These are phyloP conservation scores for Aspergillus haitiensis DNA, from an alignment of 495 filamentous ascomycete species.

Conservation along the genomic window DNA sequence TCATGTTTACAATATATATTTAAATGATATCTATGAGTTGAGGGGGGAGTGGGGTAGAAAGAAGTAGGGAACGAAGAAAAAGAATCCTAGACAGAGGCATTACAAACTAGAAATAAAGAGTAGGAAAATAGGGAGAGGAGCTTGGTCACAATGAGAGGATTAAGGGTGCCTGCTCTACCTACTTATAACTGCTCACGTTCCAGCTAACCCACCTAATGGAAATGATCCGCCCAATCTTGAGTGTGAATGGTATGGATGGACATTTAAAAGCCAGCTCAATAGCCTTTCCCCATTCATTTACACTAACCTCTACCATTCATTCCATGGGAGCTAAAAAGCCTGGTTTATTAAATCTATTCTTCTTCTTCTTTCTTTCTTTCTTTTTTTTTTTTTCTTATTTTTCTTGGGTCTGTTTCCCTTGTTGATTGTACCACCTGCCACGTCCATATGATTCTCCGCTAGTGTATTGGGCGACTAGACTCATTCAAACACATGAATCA, in stretches of 20 bases:
- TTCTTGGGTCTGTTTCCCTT: not conserved
- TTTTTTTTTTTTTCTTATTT: constrained; percentile 2
- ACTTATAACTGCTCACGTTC: constrained; percentile 33
- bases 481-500: constrained; percentile 9
- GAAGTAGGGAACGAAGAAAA: not conserved
- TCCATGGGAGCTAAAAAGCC: not conserved
- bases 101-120: constrained; percentile 14
- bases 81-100: constrained; percentile 4
- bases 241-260: constrained; percentile 26
- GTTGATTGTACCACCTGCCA: constrained; percentile 27
- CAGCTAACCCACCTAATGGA: constrained; percentile 24
- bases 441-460: constrained; percentile 25
- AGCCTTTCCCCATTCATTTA: constrained; percentile 15
- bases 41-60: not conserved
- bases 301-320: constrained; percentile 11
- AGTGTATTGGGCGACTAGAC: constrained; percentile 15
- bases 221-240: constrained; percentile 26
- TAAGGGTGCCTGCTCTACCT: constrained; percentile 35
- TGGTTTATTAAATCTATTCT: constrained; percentile 4
- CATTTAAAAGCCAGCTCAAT: constrained; percentile 20
- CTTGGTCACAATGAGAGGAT: constrained; percentile 21
- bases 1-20: not conserved
- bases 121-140: constrained; percentile 18
- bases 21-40: not conserved
- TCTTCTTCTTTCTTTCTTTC: constrained; percentile 4